Evolutionary conservation across 1,284 basidiomycete genomes (phyloP).

Genomic region (Chalciporus sp.): DNA sequence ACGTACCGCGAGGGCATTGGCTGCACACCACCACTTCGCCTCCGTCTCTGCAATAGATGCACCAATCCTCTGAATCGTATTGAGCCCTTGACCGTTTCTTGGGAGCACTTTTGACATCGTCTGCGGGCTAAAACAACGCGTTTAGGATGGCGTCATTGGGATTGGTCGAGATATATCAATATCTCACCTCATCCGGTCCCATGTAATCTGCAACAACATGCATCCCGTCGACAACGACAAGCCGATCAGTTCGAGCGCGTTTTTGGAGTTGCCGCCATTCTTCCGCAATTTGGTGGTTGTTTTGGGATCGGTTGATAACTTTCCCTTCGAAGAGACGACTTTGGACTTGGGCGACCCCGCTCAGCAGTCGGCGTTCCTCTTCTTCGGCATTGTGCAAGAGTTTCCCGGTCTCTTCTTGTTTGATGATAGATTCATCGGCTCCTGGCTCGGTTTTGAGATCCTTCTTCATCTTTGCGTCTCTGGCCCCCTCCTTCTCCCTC

Average conservation of each 20-base stretch:
- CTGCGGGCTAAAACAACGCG: conserved; percentile 17
- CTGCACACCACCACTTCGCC: conserved; percentile 53
- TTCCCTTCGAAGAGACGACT: conserved; percentile 61
- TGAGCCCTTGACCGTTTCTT: conserved; percentile 36
- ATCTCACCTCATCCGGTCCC: conserved; percentile 34
- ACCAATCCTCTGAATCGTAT: conserved; percentile 56
- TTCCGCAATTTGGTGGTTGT: conserved; percentile 44
- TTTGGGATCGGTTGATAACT: conserved; percentile 39
- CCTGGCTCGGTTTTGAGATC: conserved; percentile 29
- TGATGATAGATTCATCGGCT: conserved; percentile 18
- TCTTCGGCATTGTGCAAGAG: conserved; percentile 52
- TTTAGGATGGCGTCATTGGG: conserved; percentile 6
- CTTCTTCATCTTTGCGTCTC: conserved; percentile 46
- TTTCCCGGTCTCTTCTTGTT: conserved; percentile 30
- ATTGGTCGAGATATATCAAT: background rate
- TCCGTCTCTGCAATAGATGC: conserved; percentile 59
- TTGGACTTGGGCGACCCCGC: conserved; percentile 57
- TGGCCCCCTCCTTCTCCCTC: conserved; percentile 39
- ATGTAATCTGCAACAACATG: conserved; percentile 42
- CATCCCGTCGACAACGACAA: conserved; percentile 48
- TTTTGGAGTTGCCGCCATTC: conserved; percentile 51
- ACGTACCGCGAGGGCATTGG: conserved; percentile 54
- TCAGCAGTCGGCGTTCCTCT: conserved; percentile 53
- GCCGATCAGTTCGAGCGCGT: conserved; percentile 42
- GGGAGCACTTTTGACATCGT: conserved; percentile 4